Evolutionary conservation across 2,329 filamentous ascomycete genomes (phyloP).

Genomic region (Diaporthe citriasiana): DNA sequence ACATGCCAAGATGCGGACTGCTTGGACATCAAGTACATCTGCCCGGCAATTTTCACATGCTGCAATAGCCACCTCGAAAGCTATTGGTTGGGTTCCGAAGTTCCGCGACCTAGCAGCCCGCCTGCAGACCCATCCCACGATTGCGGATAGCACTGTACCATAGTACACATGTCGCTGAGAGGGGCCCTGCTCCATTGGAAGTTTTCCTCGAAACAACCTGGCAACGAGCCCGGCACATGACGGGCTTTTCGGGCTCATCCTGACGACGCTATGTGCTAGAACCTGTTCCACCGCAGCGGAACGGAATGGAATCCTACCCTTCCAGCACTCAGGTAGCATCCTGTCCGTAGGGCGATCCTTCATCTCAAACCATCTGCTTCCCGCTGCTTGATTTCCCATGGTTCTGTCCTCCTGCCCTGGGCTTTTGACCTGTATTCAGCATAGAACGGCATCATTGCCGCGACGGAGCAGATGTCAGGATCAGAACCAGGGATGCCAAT

Average conservation of each 20-base stretch:
- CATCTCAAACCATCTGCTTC: slow-evolving; percentile 1
- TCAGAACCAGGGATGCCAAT: slow-evolving; percentile 20
- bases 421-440: neutral
- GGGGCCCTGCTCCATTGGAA: neutral
- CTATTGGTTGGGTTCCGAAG: slow-evolving; percentile 26
- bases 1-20: slow-evolving; percentile 21
- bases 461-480: slow-evolving; percentile 1
- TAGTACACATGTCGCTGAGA: neutral
- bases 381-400: neutral
- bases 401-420: neutral
- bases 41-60: slow-evolving; percentile 17
- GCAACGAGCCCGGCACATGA: neutral
- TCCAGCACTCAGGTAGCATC: neutral
- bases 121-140: slow-evolving; percentile 16
- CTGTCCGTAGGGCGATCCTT: neutral
- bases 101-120: slow-evolving; percentile 4
- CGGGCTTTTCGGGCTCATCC: neutral
- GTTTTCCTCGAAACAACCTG: neutral
- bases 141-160: neutral
- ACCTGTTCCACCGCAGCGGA: slow-evolving; percentile 4
- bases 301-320: slow-evolving; percentile 7
- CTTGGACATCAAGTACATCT: slow-evolving; percentile 14
- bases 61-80: slow-evolving; percentile 1
- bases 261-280: neutral
- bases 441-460: slow-evolving; percentile 5